Conservation (phyloP, 441 rosid species). For the Populus hybrid region DNA sequence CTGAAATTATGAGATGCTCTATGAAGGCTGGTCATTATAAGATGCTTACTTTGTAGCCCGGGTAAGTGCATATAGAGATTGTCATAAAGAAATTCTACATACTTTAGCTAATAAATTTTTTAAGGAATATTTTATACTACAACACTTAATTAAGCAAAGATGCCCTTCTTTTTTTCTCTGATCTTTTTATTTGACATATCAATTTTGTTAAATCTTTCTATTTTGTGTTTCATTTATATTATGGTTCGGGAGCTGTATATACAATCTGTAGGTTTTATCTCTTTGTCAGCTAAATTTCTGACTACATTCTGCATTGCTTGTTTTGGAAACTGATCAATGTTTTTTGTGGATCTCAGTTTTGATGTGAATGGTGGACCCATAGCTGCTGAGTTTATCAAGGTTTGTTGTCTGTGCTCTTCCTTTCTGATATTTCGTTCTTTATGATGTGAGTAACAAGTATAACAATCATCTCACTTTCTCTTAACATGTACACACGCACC, state of each 20-base stretch:
- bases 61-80: neutral
- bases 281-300: neutral
- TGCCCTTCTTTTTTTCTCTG: neutral
- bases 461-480: neutral
- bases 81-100: neutral
- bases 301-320: neutral
- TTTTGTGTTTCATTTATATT: neutral
- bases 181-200: neutral
- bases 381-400: conserved; percentile 94
- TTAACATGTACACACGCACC: neutral
- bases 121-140: neutral
- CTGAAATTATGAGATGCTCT: neutral
- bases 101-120: neutral
- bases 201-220: neutral
- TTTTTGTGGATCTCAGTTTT: conserved; percentile 50
- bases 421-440: neutral
- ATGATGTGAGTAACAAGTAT: neutral
- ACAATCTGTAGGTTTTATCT: neutral
- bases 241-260: neutral
- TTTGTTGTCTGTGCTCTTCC: conserved; percentile 30
- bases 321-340: conserved; percentile 8
- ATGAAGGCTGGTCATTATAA: neutral
- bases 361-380: conserved; percentile 84
- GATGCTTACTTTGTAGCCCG: neutral
- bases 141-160: neutral